Conservation (phyloP, 2,329 filamentous ascomycete species). For the Coniochaeta prunicola region DNA sequence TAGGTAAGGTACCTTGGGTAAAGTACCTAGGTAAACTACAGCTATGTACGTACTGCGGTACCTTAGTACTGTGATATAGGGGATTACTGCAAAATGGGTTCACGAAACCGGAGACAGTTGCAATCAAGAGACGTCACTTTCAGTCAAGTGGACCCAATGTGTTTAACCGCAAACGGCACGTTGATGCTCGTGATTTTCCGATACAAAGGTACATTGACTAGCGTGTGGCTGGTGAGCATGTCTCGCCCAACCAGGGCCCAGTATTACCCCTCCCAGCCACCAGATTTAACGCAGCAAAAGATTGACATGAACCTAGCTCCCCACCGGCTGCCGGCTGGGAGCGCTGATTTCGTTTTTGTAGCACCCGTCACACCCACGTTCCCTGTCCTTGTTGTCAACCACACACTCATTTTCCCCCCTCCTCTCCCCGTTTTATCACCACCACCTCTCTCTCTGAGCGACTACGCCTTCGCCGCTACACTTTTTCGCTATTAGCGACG, state of each 20-base stretch:
- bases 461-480: background rate
- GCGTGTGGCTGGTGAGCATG: background rate
- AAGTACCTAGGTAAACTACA: too few relatives aligned
- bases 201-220: background rate
- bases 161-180: background rate
- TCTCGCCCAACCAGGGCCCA: background rate
- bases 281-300: background rate
- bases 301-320: background rate
- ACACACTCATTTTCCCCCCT: constrained; percentile 16
- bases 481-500: background rate
- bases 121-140: background rate
- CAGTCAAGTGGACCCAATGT: background rate
- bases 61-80: too few relatives aligned
- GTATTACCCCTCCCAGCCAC: background rate
- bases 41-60: too few relatives aligned
- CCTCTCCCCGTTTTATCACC: constrained; percentile 14
- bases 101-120: too few relatives aligned
- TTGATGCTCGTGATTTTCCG: background rate
- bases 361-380: background rate
- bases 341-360: background rate
- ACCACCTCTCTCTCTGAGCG: constrained; percentile 7
- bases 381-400: constrained; percentile 2
- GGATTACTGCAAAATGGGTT: too few relatives aligned
- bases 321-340: background rate
- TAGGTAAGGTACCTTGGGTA: too few relatives aligned